A percentile compares a stretch with the other conserved stretches of the same genome.
phyloP scores from a whole-genome alignment of 768 basidiomycete genomes.

The Agaricus bisporus region DNA sequence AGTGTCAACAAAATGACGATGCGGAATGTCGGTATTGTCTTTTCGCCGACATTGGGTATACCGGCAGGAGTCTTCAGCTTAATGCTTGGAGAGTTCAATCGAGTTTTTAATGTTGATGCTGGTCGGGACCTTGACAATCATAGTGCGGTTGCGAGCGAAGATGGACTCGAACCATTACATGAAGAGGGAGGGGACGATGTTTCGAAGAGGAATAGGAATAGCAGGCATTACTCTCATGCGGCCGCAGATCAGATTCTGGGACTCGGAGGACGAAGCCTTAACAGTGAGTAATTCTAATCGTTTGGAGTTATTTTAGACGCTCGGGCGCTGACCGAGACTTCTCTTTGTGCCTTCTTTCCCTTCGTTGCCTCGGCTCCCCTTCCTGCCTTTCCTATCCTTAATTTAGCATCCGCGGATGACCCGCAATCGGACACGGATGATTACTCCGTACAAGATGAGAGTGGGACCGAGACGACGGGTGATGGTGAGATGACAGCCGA shows the following conservation, averaged over 20 bases:
- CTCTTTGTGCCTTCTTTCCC: constrained; percentile 15
- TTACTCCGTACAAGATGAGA: constrained; percentile 62
- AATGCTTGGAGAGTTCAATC: constrained; percentile 90
- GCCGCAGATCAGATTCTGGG: constrained; percentile 83
- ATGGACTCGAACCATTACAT: background rate
- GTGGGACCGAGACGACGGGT: constrained; percentile 60
- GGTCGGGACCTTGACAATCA: constrained; percentile 27
- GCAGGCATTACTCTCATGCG: constrained; percentile 75
- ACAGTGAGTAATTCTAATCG: constrained; percentile 38
- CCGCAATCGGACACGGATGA: constrained; percentile 67
- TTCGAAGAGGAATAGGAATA: constrained; percentile 78
- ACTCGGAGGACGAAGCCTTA: constrained; percentile 60
- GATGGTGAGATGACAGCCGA: constrained; percentile 50
- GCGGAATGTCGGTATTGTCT: constrained; percentile 97
- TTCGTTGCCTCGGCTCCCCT: background rate
- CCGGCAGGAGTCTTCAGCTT: constrained; percentile 96
- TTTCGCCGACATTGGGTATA: constrained; percentile 95
- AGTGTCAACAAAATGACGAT: constrained; percentile 95
- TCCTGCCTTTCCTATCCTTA: background rate
- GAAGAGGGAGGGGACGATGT: constrained; percentile 23
- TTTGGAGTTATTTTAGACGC: background rate
- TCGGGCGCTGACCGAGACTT: constrained; percentile 4
- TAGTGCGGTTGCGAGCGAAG: background rate
- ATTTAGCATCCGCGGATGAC: constrained; percentile 47
- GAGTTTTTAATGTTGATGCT: constrained; percentile 80